Base-by-base conservation (phyloP, 768 basidiomycete species). In the Leccinum olivaceopallidum region DNA sequence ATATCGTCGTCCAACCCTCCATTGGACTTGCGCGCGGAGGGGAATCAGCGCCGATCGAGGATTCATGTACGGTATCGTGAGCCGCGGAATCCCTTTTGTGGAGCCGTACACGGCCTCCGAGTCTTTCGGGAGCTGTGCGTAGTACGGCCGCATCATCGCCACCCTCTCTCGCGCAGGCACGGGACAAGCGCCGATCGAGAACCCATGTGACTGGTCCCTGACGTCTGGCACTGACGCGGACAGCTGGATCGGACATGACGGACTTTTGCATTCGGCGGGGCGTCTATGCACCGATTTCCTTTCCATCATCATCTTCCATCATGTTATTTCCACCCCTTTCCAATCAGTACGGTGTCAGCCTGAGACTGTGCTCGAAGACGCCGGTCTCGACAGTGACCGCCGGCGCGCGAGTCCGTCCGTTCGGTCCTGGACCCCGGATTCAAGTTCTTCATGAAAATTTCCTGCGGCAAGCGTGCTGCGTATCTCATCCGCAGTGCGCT, bases 361-460 rank as follows among this genome's bases (percentile, higher is more conserved):
- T 5, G 18, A 13, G 51, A 52, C 55, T 37, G 44, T 42, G 58
- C 48, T 6, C 2, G 39, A 20, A 20, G 20, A 12, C 47, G 56
- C 53, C n/a, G 59, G 62, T 44, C 18, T 39, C 22, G 42, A 48
- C 24, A 39, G 42, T 58, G 42, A 20, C 56, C 37, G 18, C 5
- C 20, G 6, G 34, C 26, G 24, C 32, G 1, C 10, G 54, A 7
- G 16, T n/a, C 14, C 3, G 54, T 20, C 51, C 39, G 16, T 52
- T 47, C 44, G 44, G 20, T 16, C 12, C 18, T 26, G 55, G 32
- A 49, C 37, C 6, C 37, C 6, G 53, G 34, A 20, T 44, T 36
- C 34, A 44, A n/a, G 13, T 44, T 57, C 44, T 52, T 16, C 42
- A 55, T 14, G 18, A 55, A 47, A 58, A 42, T 44, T 0, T 1